Evolutionary conservation across 768 basidiomycete species (phyloP).

Genomic region (Calocera viscosa): DNA sequence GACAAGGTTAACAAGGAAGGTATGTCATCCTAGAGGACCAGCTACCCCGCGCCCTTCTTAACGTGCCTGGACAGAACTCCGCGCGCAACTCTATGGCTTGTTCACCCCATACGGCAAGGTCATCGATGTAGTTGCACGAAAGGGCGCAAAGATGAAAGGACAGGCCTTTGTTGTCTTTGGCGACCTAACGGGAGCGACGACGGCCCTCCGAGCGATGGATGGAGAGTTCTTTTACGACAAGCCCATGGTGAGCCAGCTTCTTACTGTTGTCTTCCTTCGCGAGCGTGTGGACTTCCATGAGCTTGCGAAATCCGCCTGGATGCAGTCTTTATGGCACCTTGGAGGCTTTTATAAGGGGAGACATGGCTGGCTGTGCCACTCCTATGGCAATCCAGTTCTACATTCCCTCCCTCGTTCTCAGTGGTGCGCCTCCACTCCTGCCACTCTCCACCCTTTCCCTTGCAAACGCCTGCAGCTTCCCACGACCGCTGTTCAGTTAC

Average conservation of each 20-base stretch:
- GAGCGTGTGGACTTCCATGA: slow-evolving; percentile 1
- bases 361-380: too few relatives aligned
- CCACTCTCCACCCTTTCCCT: slow-evolving; percentile 13
- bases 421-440: too few relatives aligned
- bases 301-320: too few relatives aligned
- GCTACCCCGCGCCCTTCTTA: not conserved
- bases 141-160: slow-evolving; percentile 73
- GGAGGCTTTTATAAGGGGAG: too few relatives aligned
- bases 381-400: too few relatives aligned
- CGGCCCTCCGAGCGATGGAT: slow-evolving; percentile 84
- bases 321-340: too few relatives aligned
- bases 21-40: slow-evolving; percentile 16
- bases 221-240: slow-evolving; percentile 91
- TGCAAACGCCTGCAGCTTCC: too few relatives aligned
- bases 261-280: slow-evolving; percentile 7
- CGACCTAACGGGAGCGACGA: slow-evolving; percentile 80
- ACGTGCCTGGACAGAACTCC: slow-evolving; percentile 43
- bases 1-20: slow-evolving; percentile 78
- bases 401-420: too few relatives aligned
- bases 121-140: slow-evolving; percentile 84
- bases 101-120: slow-evolving; percentile 91
- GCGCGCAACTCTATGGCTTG: slow-evolving; percentile 66
- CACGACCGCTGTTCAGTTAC: too few relatives aligned
- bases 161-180: slow-evolving; percentile 95
- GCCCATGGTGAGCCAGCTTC: slow-evolving; percentile 57